A percentile compares a stretch with the other conserved stretches of the same genome.
These are phyloP conservation scores for Letharia lupina DNA, from an alignment of 495 filamentous ascomycete species.

Conservation along the genomic window DNA sequence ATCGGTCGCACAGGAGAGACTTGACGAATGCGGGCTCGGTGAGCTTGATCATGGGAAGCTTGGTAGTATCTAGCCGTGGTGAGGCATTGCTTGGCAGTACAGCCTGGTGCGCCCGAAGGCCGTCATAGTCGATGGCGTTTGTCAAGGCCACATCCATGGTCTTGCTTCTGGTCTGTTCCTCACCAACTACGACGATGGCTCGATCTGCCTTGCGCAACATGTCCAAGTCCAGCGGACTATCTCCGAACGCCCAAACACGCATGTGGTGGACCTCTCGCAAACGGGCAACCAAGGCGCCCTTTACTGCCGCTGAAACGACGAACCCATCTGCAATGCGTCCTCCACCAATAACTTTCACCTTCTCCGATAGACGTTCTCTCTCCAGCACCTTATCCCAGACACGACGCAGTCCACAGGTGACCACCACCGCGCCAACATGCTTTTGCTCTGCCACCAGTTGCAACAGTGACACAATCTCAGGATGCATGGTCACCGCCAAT, in stretches of 20 bases:
- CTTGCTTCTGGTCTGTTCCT: conserved; percentile 42
- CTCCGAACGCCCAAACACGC: conserved; percentile 54
- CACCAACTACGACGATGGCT: conserved; percentile 52
- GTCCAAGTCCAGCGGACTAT: conserved; percentile 50
- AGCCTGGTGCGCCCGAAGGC: conserved; percentile 39
- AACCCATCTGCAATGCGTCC: conserved; percentile 43
- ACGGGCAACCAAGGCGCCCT: conserved; percentile 39
- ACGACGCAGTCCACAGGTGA: conserved; percentile 48
- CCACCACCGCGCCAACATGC: conserved; percentile 44
- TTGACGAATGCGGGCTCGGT: conserved; percentile 32
- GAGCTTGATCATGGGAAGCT: conserved; percentile 40
- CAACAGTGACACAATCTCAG: conserved; percentile 43
- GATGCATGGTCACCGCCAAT: conserved; percentile 36
- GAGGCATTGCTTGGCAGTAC: conserved; percentile 37
- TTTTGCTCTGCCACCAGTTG: conserved; percentile 26
- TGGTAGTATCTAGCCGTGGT: conserved; percentile 39
- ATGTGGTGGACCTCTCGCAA: conserved; percentile 32
- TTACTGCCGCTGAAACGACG: conserved; percentile 47
- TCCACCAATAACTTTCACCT: conserved; percentile 47
- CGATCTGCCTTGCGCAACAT: conserved; percentile 50
- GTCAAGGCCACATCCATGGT: conserved; percentile 46
- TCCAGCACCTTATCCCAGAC: conserved; percentile 53
- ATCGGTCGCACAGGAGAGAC: conserved; percentile 28
- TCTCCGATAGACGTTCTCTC: conserved; percentile 35
- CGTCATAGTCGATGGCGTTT: conserved; percentile 36